A percentile compares a stretch with the other conserved stretches of the same genome.
Conservation (phyloP, 805 yeast genomes). For the Starmerella sp. region DNA sequence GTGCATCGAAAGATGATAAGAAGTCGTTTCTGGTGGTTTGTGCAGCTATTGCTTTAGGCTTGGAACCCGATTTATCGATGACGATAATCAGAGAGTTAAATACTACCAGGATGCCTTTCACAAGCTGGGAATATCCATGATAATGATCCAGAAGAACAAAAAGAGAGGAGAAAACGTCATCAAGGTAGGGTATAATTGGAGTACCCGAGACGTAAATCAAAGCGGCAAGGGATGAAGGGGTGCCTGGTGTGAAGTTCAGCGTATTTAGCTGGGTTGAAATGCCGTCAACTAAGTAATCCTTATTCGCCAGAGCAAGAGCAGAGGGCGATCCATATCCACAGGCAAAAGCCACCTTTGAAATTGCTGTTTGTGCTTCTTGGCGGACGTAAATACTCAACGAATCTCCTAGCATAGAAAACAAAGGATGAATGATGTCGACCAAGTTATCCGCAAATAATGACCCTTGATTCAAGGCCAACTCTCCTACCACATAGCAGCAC, state of each 20-base stretch:
- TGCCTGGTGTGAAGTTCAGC: slow-evolving; percentile 61
- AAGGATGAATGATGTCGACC: slow-evolving; percentile 59
- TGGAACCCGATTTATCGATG: neutral
- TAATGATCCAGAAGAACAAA: slow-evolving; percentile 71
- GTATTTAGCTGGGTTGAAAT: slow-evolving; percentile 60
- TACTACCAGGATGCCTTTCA: slow-evolving; percentile 61
- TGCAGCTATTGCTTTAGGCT: neutral
- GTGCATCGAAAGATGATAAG: neutral
- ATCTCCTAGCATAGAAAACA: slow-evolving; percentile 57
- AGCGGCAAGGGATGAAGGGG: slow-evolving; percentile 58
- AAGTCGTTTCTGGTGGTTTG: neutral
- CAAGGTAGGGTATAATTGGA: slow-evolving; percentile 49
- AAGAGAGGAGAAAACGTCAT: slow-evolving; percentile 62
- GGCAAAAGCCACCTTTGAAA: slow-evolving; percentile 39
- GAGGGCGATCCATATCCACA: slow-evolving; percentile 44
- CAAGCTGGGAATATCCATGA: slow-evolving; percentile 66
- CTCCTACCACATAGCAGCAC: slow-evolving; percentile 16
- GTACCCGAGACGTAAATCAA: slow-evolving; percentile 62
- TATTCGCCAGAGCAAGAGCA: slow-evolving; percentile 49
- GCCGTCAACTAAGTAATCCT: slow-evolving; percentile 72
- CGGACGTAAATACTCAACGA: slow-evolving; percentile 38
- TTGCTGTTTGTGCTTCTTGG: slow-evolving; percentile 43
- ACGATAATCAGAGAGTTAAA: slow-evolving; percentile 30
- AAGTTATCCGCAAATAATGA: slow-evolving; percentile 42
- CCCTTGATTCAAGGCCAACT: slow-evolving; percentile 14